Evolutionary conservation across 805 yeast genomes (phyloP).

Genomic region (Kurtzmaniella cleridarum): DNA sequence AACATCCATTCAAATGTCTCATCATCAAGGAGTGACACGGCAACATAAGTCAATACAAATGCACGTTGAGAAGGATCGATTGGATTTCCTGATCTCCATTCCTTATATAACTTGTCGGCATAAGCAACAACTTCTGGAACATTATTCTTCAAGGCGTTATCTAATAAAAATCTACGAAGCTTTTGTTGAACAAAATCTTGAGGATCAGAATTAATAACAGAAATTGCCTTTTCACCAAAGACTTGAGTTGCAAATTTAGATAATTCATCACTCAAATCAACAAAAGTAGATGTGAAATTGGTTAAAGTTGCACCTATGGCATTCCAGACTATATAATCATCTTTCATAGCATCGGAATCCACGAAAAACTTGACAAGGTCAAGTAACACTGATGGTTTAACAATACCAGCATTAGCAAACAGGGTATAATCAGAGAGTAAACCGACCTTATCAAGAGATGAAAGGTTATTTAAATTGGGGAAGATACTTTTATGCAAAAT

Average conservation of each 20-base stretch:
- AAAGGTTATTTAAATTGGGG: slow-evolving; percentile 30
- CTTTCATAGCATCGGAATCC: slow-evolving; percentile 22
- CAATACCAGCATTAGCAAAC: slow-evolving; percentile 43
- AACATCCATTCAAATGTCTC: slow-evolving; percentile 35
- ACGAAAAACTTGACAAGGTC: slow-evolving; percentile 30
- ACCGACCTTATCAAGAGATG: slow-evolving; percentile 48
- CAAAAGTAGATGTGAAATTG: slow-evolving; percentile 32
- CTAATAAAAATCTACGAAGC: slow-evolving; percentile 36
- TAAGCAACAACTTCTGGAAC: slow-evolving; percentile 31
- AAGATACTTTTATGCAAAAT: slow-evolving; percentile 37
- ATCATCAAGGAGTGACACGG: slow-evolving; percentile 29
- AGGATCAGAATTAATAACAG: slow-evolving; percentile 13
- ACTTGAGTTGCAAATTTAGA: slow-evolving; percentile 24
- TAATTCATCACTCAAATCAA: slow-evolving; percentile 16
- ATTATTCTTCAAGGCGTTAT: slow-evolving; percentile 33
- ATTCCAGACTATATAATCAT: slow-evolving; percentile 48
- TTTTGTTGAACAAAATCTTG: slow-evolving; percentile 20
- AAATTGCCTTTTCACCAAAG: slow-evolving; percentile 25
- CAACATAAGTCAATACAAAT: slow-evolving; percentile 40
- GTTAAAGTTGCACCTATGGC: slow-evolving; percentile 42
- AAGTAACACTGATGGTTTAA: slow-evolving; percentile 39
- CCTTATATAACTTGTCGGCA: slow-evolving; percentile 25
- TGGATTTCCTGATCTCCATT: slow-evolving; percentile 16
- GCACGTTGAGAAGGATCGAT: slow-evolving; percentile 42
- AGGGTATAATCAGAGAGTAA: slow-evolving; percentile 49